A percentile compares a stretch with the other conserved stretches of the same genome.
These are phyloP conservation scores for Vickermania ingenoplastis DNA, from an alignment of 208 protist species.

Conservation along the genomic window DNA sequence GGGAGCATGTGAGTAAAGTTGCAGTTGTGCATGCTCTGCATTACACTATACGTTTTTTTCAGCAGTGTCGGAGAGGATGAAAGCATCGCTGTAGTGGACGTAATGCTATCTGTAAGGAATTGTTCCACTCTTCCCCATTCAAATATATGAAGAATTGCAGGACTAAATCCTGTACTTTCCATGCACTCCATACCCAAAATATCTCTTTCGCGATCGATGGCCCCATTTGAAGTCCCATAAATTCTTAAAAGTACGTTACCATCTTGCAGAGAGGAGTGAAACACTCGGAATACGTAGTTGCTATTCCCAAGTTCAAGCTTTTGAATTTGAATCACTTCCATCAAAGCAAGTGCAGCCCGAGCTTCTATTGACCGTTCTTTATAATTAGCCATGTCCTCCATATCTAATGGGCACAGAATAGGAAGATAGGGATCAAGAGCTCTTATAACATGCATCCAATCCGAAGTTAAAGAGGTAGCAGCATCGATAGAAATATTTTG, in stretches of 20 bases:
- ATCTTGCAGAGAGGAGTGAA: slow-evolving; percentile 38
- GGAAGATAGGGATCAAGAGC: too few relatives aligned
- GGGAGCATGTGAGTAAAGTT: slow-evolving; percentile 45
- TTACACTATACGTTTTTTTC: slow-evolving; percentile 37
- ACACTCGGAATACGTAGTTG: slow-evolving; percentile 78
- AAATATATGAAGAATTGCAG: slow-evolving; percentile 68
- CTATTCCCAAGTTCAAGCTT: slow-evolving; percentile 75
- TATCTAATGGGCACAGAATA: too few relatives aligned
- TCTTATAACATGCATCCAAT: too few relatives aligned
- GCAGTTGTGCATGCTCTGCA: slow-evolving; percentile 50
- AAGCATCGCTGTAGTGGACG: slow-evolving; percentile 75
- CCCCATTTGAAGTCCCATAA: slow-evolving; percentile 63
- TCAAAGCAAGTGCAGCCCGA: slow-evolving; percentile 9
- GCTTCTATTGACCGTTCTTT: too few relatives aligned
- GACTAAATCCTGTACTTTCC: slow-evolving; percentile 57
- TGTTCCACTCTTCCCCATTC: slow-evolving; percentile 80
- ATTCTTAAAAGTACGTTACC: slow-evolving; percentile 62
- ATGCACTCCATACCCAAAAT: slow-evolving; percentile 62
- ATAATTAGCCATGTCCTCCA: too few relatives aligned
- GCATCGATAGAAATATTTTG: too few relatives aligned
- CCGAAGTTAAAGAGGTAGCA: too few relatives aligned
- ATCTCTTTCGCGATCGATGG: slow-evolving; percentile 73
- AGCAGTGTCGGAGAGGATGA: slow-evolving; percentile 40
- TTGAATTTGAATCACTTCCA: slow-evolving; percentile 58
- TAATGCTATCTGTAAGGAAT: slow-evolving; percentile 65